These are phyloP conservation scores for Blepharisma stoltei DNA, from an alignment of 73 alveolate species.

Conservation along the genomic window DNA sequence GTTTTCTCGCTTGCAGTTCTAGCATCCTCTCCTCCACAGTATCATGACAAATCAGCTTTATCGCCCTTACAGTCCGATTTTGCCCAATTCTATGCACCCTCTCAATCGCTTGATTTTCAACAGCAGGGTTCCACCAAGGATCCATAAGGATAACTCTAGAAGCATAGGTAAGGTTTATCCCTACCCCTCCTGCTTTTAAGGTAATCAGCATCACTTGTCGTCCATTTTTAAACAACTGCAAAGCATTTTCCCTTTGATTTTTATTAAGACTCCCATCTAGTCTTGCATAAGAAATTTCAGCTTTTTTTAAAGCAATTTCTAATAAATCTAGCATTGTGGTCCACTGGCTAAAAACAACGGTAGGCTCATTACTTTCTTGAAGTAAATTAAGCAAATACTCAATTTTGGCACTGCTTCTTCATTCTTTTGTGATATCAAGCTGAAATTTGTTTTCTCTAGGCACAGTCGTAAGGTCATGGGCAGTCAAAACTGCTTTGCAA, in stretches of 20 bases:
- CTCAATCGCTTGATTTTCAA: slow-evolving; percentile 91
- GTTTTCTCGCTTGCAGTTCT: slow-evolving; percentile 66
- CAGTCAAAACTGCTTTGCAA: slow-evolving; percentile 42
- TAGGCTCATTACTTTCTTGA: slow-evolving; percentile 34
- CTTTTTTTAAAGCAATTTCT: slow-evolving; percentile 50
- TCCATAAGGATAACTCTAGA: slow-evolving; percentile 90
- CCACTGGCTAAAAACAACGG: slow-evolving; percentile 61
- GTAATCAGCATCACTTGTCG: slow-evolving; percentile 51
- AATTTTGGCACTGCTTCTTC: slow-evolving; percentile 39
- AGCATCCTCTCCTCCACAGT: slow-evolving; percentile 97
- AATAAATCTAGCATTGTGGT: slow-evolving; percentile 59
- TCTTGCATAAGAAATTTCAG: slow-evolving; percentile 45
- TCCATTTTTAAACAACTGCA: slow-evolving; percentile 36
- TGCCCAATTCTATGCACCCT: slow-evolving; percentile 92
- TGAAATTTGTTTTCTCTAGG: slow-evolving; percentile 45
- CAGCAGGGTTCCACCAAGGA: slow-evolving; percentile 98
- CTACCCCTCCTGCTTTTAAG: slow-evolving; percentile 77
- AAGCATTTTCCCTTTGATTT: slow-evolving; percentile 36
- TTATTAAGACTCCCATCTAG: slow-evolving; percentile 33
- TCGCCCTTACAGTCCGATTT: slow-evolving; percentile 66
- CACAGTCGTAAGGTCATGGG: slow-evolving; percentile 43
- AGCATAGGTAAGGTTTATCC: slow-evolving; percentile 92
- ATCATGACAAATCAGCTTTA: slow-evolving; percentile 80
- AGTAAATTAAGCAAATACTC: slow-evolving; percentile 36
- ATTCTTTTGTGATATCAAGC: slow-evolving; percentile 35